Evolutionary conservation across 495 filamentous ascomycete genomes (phyloP), one percentile per base, ranked within the genome.

Genomic region (Penicillium roqueforti): DNA sequence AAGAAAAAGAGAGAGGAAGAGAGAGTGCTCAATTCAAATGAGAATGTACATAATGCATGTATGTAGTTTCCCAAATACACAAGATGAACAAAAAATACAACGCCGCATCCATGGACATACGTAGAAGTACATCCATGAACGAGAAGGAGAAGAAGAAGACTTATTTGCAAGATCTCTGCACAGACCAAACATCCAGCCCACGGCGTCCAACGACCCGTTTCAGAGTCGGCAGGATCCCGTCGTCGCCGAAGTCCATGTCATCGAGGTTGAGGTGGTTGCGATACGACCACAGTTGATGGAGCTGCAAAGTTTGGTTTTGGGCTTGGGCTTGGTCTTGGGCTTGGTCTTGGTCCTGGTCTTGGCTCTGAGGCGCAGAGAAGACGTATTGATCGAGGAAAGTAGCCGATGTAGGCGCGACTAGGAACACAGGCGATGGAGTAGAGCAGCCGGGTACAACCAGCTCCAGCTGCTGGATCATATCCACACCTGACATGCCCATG

Each of bases 221-320:
- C 46, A 97, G 58, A 6, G 95, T 96, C 46, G 76, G 64, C 71
- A 83, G 75, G 38, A 98, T 67, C 7, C 93, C 95, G 51, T 97
- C 95, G 34, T 86, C 81, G 0, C 69, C 89, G 65, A 95, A 88
- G 70, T 97, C 92, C 57, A 98, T 63, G 75, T 97, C 93, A 72
- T 98, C 93, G 42, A 97, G 75, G 58, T 91, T 96, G 22, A 97
- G 63, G 69, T 98, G 93, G 42, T 79, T 77, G 31, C 65, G 74
- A 53, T 89, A 82, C 19, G 76, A 77, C 90, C 90, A 95, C 2
- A 92, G 66, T 81, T 81, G 60, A 79, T 76, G 58, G 83, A 86
- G 62, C 25, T 68, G 54, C 14, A 72, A 54, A 39, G 61, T 45
- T 0, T 62, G 57, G 4, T 49, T 5, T 29, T 53, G 42, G 4